These are phyloP conservation scores for Tolypocladium cylindrosporum DNA, from an alignment of 2,329 filamentous ascomycete species.

Conservation along the genomic window DNA sequence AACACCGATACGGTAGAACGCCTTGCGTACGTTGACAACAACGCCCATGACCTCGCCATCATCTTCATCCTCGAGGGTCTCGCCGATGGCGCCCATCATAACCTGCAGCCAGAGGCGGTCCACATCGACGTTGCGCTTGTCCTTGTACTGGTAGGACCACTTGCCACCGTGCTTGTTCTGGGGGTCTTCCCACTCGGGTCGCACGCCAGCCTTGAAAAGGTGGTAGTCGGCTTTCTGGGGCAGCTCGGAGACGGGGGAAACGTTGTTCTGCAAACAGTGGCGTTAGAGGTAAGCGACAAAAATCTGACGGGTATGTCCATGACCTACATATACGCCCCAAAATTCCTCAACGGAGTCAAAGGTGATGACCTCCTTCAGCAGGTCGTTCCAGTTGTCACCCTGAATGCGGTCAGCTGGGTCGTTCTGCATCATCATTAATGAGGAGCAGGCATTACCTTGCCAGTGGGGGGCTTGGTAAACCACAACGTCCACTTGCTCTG, in stretches of 20 bases:
- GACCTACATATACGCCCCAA: slow-evolving; percentile 94
- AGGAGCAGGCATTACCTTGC: slow-evolving; percentile 56
- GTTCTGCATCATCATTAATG: not conserved
- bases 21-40: slow-evolving; percentile 96
- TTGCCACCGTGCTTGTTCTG: slow-evolving; percentile 99
- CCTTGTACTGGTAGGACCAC: slow-evolving; percentile 97
- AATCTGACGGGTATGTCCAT: not conserved
- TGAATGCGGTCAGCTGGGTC: slow-evolving; percentile 21
- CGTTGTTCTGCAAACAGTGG: slow-evolving; percentile 71
- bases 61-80: slow-evolving; percentile 89
- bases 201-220: slow-evolving; percentile 94
- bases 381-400: slow-evolving; percentile 98
- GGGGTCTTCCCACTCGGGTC: slow-evolving; percentile 95
- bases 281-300: slow-evolving; percentile 3
- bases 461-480: slow-evolving; percentile 97
- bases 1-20: slow-evolving; percentile 92
- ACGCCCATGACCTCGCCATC: slow-evolving; percentile 99
- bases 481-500: slow-evolving; percentile 98
- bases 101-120: slow-evolving; percentile 95
- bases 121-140: slow-evolving; percentile 84
- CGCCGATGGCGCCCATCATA: slow-evolving; percentile 92
- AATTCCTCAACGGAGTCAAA: slow-evolving; percentile 99
- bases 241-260: slow-evolving; percentile 88
- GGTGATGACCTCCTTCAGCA: slow-evolving; percentile 96
- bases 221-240: slow-evolving; percentile 98